Percentiles rank a stretch among this genome's conserved stretches.
phyloP scores from a whole-genome alignment of 352 stramenopile genomes.

The Phytophthora crassamura region DNA sequence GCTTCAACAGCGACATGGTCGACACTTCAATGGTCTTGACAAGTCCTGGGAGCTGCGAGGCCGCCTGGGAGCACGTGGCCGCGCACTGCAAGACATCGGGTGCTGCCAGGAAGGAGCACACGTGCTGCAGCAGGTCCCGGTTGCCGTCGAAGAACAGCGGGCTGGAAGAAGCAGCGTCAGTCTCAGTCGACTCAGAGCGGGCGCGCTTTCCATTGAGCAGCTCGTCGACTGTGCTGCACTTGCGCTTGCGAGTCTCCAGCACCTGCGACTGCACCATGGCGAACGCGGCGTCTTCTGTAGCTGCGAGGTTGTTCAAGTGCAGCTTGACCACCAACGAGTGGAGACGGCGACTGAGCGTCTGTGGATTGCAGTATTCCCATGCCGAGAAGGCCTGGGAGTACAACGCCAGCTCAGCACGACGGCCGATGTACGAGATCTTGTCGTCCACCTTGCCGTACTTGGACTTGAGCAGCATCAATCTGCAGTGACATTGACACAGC shows the following conservation, averaged over 20 bases:
- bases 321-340: slow-evolving; percentile 70
- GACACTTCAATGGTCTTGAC: slow-evolving; percentile 47
- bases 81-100: slow-evolving; percentile 43
- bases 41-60: slow-evolving; percentile 40
- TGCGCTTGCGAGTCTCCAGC: slow-evolving; percentile 29
- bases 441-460: slow-evolving; percentile 67
- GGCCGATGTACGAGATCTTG: slow-evolving; percentile 70
- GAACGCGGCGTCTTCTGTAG: slow-evolving; percentile 46
- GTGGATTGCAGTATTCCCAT: slow-evolving; percentile 62
- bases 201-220: slow-evolving; percentile 19
- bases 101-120: slow-evolving; percentile 53
- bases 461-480: slow-evolving; percentile 62
- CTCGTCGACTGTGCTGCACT: slow-evolving; percentile 19
- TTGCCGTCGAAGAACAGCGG: slow-evolving; percentile 60
- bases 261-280: slow-evolving; percentile 23
- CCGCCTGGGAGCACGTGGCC: slow-evolving; percentile 39
- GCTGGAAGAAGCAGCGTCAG: slow-evolving; percentile 5
- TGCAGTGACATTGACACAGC: slow-evolving; percentile 12
- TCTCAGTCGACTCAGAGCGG: slow-evolving; percentile 2
- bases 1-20: slow-evolving; percentile 26
- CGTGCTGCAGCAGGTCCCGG: slow-evolving; percentile 44
- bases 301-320: slow-evolving; percentile 58
- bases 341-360: slow-evolving; percentile 60
- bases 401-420: slow-evolving; percentile 60
- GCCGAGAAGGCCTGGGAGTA: slow-evolving; percentile 60